Conservation (phyloP, 1,139 yeast genomes). For the Suzukiozyma palmioleophila region DNA sequence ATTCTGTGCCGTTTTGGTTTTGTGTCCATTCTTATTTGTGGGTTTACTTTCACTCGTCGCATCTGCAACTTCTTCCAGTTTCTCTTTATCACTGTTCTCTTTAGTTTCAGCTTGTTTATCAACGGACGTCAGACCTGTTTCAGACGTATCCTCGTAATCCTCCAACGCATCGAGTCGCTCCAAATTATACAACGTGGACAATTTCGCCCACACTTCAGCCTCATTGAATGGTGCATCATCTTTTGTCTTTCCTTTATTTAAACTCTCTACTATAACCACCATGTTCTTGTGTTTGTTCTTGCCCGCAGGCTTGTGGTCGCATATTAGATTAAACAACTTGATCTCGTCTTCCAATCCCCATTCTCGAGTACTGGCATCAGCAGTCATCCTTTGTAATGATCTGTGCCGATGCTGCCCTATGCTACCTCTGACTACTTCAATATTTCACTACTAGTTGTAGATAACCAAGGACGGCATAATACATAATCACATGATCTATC, state of each 20-base stretch:
- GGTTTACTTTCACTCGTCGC: constrained; percentile 2
- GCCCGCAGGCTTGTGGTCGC: constrained; percentile 68
- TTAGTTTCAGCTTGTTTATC: constrained; percentile 1
- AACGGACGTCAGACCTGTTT: constrained; percentile 8
- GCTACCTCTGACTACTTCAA: too few species aligned
- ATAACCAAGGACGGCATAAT: too few species aligned
- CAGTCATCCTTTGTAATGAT: not conserved
- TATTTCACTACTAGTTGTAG: too few species aligned
- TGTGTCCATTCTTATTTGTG: not conserved
- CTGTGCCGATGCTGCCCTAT: too few species aligned
- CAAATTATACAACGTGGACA: constrained; percentile 51
- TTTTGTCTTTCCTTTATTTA: constrained; percentile 32
- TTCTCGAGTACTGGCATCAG: constrained; percentile 8
- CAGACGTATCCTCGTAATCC: constrained; percentile 10
- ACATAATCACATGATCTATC: not conserved
- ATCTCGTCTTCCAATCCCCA: constrained; percentile 70
- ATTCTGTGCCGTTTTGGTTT: not conserved
- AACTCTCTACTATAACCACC: constrained; percentile 47
- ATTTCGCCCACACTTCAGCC: constrained; percentile 55
- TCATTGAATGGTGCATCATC: constrained; percentile 33
- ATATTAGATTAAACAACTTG: constrained; percentile 56
- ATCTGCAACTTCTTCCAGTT: constrained; percentile 1
- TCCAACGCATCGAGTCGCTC: constrained; percentile 53
- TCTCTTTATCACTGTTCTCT: not conserved
- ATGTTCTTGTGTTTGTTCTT: constrained; percentile 55